Evolutionary conservation across 2,329 filamentous ascomycete genomes (phyloP).

Genomic region (Penicillium vulpinum): DNA sequence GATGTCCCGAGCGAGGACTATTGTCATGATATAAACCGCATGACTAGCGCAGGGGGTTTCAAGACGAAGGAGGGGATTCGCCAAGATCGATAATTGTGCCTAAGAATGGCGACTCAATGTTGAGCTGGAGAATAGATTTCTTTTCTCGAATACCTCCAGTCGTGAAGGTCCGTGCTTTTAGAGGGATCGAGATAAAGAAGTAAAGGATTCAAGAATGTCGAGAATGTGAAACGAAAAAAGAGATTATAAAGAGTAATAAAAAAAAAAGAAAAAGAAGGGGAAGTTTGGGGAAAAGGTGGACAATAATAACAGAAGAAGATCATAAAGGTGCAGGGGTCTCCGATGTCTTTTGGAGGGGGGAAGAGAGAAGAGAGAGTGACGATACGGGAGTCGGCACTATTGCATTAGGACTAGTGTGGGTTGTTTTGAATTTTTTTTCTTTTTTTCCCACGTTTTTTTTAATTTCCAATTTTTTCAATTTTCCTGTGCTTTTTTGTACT

Average conservation of each 20-base stretch:
- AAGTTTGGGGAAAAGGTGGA: conserved; percentile 1
- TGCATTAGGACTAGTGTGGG: conserved; percentile 21
- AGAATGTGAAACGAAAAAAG: neutral
- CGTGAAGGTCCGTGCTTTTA: conserved; percentile 9
- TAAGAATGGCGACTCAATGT: conserved; percentile 17
- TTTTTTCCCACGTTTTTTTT: conserved; percentile 2
- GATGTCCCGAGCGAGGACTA: conserved; percentile 40
- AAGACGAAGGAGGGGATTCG: conserved; percentile 14
- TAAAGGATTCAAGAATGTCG: conserved; percentile 6
- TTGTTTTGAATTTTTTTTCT: conserved; percentile 5
- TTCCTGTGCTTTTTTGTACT: no score
- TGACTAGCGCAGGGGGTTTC: conserved; percentile 30
- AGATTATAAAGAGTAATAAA: conserved; percentile 9
- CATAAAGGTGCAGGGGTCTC: conserved; percentile 7
- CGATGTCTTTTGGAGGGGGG: conserved; percentile 1
- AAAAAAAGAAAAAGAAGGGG: conserved; percentile 10
- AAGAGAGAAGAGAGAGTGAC: conserved; percentile 15
- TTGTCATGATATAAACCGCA: conserved; percentile 47
- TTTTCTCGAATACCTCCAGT: conserved; percentile 17
- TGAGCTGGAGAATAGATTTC: conserved; percentile 10
- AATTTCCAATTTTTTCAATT: conserved; percentile 8
- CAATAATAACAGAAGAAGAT: conserved; percentile 5
- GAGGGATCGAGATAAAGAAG: neutral
- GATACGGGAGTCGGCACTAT: conserved; percentile 24
- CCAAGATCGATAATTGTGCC: conserved; percentile 21